These are phyloP conservation scores for Miscanthus sacchariflorus DNA, from an alignment of 202 grass and related monocot genomes.

Conservation along the genomic window DNA sequence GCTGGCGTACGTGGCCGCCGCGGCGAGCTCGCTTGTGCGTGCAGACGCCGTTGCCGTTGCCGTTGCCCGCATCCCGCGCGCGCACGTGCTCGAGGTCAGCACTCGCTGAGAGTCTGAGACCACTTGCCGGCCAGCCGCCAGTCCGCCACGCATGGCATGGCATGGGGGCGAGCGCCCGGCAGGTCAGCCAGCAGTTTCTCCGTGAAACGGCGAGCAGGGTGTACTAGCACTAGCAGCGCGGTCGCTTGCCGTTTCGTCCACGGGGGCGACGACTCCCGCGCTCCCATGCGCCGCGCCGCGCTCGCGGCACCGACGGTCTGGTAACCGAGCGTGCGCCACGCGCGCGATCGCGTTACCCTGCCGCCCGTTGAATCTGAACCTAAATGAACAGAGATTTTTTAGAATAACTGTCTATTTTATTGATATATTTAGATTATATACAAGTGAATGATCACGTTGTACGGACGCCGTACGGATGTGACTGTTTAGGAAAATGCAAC, in stretches of 20 bases:
- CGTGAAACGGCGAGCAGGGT: not conserved
- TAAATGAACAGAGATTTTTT: too few relatives aligned
- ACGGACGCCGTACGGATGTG: too few relatives aligned
- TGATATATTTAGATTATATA: too few relatives aligned
- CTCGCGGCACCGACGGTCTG: not conserved
- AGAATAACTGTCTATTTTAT: too few relatives aligned
- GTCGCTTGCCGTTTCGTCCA: slow-evolving; percentile 59
- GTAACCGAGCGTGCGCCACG: not conserved
- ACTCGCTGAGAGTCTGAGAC: not conserved
- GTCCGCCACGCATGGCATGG: not conserved
- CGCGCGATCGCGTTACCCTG: not conserved
- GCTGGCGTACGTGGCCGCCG: slow-evolving; percentile 22
- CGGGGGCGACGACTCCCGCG: slow-evolving; percentile 23
- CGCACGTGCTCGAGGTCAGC: slow-evolving; percentile 47
- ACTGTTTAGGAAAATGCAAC: too few relatives aligned
- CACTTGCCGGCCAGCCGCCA: not conserved
- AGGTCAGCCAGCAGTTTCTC: not conserved
- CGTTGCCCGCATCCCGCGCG: not conserved
- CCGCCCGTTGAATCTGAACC: too few relatives aligned
- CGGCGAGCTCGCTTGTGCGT: slow-evolving; percentile 38
- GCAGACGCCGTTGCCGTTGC: slow-evolving; percentile 31
- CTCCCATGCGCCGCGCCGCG: not conserved
- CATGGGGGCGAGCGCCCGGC: not conserved
- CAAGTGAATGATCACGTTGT: too few relatives aligned
- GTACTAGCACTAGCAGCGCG: too few relatives aligned